A percentile compares a stretch with the other conserved stretches of the same genome.
Evolutionary conservation across 2,329 filamentous ascomycete species (phyloP).

Genomic region (Myriosclerotinia curreyana): DNA sequence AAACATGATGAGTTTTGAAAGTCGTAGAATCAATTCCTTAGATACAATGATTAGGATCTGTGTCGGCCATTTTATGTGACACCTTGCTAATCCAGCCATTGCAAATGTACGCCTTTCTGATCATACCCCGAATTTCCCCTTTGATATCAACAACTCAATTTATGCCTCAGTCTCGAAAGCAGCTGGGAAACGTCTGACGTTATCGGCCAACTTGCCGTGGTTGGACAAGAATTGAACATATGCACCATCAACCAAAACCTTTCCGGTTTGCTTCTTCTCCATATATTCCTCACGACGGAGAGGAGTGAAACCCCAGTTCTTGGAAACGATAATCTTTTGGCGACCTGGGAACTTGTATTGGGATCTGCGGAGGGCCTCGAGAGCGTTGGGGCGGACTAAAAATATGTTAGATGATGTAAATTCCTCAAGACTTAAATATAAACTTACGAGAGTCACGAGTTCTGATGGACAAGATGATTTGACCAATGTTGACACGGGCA

Average conservation of each 20-base stretch:
- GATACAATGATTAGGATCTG: constrained; percentile 34
- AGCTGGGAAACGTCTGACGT: constrained; percentile 92
- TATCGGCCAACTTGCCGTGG: constrained; percentile 79
- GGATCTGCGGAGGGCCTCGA: constrained; percentile 97
- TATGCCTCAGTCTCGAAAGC: constrained; percentile 61
- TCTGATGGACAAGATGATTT: constrained; percentile 96
- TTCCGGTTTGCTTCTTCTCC: constrained; percentile 88
- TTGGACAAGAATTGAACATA: constrained; percentile 99
- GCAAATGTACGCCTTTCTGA: constrained; percentile 36
- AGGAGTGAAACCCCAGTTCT: constrained; percentile 99
- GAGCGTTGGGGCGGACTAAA: constrained; percentile 80
- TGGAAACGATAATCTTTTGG: constrained; percentile 99
- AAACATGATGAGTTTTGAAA: constrained; percentile 24
- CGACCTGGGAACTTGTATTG: constrained; percentile 99
- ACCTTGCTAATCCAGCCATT: constrained; percentile 34
- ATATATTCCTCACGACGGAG: constrained; percentile 97
- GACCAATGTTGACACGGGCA: constrained; percentile 99
- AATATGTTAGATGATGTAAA: constrained; percentile 34
- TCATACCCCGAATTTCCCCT: constrained; percentile 18
- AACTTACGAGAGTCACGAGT: constrained; percentile 86
- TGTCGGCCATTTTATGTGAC: constrained; percentile 24
- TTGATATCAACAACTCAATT: constrained; percentile 24
- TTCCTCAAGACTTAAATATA: background rate
- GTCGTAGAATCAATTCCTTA: constrained; percentile 36
- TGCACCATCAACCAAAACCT: constrained; percentile 94